phyloP scores from a whole-genome alignment of 23 red algal species.

The Porphyridium purpureum region DNA sequence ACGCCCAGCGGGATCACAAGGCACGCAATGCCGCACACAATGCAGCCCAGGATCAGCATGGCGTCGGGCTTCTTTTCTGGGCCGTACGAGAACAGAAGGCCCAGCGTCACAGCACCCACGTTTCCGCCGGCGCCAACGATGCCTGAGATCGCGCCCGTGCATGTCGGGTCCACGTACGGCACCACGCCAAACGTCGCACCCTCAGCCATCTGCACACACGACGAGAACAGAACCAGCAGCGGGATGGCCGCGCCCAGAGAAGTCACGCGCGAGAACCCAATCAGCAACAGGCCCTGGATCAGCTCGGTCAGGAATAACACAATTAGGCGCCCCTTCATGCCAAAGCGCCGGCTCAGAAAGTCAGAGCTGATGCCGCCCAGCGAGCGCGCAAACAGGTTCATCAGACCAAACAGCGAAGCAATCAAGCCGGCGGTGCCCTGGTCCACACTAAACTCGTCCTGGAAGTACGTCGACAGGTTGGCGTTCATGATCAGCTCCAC shows the following conservation, averaged over 20 bases:
- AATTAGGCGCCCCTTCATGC: slow-evolving; percentile 74
- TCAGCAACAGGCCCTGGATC: slow-evolving; percentile 35
- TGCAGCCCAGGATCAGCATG: too few relatives aligned
- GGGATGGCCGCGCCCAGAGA: slow-evolving; percentile 34
- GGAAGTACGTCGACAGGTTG: slow-evolving; percentile 60
- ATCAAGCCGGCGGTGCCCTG: slow-evolving; percentile 41
- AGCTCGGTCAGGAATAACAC: slow-evolving; percentile 54
- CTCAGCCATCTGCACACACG: too few relatives aligned
- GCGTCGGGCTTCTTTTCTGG: too few relatives aligned
- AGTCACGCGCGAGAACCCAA: slow-evolving; percentile 56
- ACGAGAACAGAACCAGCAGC: slow-evolving; percentile 46
- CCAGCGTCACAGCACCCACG: slow-evolving; percentile 77
- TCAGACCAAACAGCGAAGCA: slow-evolving; percentile 70
- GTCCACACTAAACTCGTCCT: slow-evolving; percentile 14
- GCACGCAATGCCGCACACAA: too few relatives aligned
- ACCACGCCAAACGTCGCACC: too few relatives aligned
- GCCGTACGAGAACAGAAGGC: too few relatives aligned
- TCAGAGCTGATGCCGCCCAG: slow-evolving; percentile 48
- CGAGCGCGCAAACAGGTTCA: slow-evolving; percentile 96
- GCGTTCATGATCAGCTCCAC: slow-evolving; percentile 76
- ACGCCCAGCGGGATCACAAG: too few relatives aligned
- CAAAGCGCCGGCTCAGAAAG: slow-evolving; percentile 17
- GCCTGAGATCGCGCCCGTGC: slow-evolving; percentile 55
- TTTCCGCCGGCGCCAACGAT: too few relatives aligned
- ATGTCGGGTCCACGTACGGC: slow-evolving; percentile 73